Base-by-base conservation (phyloP, 345 rosid species). In the Dipteronia sinensis region DNA sequence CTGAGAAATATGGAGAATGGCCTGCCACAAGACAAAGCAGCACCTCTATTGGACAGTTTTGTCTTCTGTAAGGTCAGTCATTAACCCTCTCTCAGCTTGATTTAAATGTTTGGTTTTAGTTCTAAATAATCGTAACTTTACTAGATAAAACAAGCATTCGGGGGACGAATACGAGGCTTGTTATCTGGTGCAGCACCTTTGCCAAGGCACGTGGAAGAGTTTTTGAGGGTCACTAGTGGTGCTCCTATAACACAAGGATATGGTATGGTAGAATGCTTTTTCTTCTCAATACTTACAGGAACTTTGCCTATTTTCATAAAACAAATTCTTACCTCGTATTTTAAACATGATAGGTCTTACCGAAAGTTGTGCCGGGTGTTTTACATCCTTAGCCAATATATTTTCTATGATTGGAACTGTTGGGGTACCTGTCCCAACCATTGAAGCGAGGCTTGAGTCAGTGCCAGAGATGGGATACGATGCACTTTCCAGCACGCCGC, bases 401-500 rank as follows among this genome's bases (percentile, higher is more conserved):
- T 91, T 77, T 80, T 85, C 95, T 1, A 96, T 96, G 99, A 72
- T 89, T 65, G 98, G 99, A 63, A 94, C 98, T 31, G 99, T 94
- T 8, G 98, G 99, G 42, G 90, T 96, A 25, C 99, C 99, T 20
- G 84, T 96, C 83, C 88, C 97, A 6, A 87, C 97, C 10, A 89
- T 96, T 20, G 99, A 96, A 86, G 94, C 89, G 63, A 90, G 97
- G 87, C 95, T 96, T 12, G 97, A 92, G 79, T 94, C 97, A 0
- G 95, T 94, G 46, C 97, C 95, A 13, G 99, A 95, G 70, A 95
- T 93, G 99, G 97, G 92, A 47, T 95, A 96, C 2, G 97, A 96
- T 65, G 97, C 99, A 17, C 86, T 94, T 38, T 88, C 95, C 20
- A 69, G 79, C 2, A 75, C 76, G 25, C 89, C 94, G 4, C 89